Conservation (phyloP, 768 basidiomycete genomes). For the Pluteus cervinus region DNA sequence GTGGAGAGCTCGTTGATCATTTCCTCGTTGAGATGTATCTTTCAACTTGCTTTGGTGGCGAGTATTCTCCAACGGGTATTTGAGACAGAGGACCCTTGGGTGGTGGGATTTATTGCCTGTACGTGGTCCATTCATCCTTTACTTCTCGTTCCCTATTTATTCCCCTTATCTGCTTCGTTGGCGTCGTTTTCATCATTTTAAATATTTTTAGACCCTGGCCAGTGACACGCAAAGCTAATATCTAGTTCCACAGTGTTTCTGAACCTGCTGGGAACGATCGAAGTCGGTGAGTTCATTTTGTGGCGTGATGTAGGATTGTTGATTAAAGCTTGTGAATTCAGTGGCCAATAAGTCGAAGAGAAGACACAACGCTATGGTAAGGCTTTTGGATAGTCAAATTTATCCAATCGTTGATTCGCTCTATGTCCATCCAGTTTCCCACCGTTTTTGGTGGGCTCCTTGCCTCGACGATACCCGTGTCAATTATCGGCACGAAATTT, state of each 20-base stretch:
- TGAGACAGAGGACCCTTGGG: conserved; percentile 67
- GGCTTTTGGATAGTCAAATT: background rate
- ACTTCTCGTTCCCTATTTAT: no score
- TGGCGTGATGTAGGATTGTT: background rate
- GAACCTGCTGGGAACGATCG: conserved; percentile 72
- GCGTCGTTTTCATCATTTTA: no score
- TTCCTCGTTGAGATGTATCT: conserved; percentile 66
- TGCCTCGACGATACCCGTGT: conserved; percentile 73
- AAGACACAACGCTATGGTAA: conserved; percentile 70
- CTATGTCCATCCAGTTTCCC: conserved; percentile 43
- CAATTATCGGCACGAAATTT: conserved; percentile 67
- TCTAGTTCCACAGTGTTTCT: conserved; percentile 45
- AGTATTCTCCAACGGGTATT: conserved; percentile 69
- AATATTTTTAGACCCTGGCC: no score
- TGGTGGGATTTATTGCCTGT: conserved; percentile 70
- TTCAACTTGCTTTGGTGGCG: conserved; percentile 74
- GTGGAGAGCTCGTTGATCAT: conserved; percentile 63
- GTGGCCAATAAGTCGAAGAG: conserved; percentile 77
- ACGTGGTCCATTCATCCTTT: conserved; percentile 23
- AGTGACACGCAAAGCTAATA: no score
- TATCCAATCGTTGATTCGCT: background rate
- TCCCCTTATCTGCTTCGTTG: no score
- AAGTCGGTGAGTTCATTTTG: conserved; percentile 49
- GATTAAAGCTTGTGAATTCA: conserved; percentile 16
- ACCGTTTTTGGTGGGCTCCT: conserved; percentile 64